Base-by-base conservation (phyloP, 2,329 filamentous ascomycete genomes). In the Phialophora expanda region DNA sequence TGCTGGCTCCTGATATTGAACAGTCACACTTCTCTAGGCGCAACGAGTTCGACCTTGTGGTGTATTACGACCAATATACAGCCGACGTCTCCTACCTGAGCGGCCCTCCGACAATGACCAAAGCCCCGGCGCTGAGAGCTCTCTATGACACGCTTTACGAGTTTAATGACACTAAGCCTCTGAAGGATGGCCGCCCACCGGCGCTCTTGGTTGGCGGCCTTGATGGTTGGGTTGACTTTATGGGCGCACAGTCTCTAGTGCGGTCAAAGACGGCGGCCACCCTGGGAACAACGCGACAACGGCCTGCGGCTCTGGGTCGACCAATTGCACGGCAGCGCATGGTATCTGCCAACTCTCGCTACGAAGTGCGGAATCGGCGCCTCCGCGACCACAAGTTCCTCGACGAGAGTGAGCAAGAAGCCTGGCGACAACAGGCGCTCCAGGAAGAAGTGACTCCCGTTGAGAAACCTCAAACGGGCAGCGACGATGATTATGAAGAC, bases 11-110 rank as follows among this genome's bases (percentile, higher is more conserved):
- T 2, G 79, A 82, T 55, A 72, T 75, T 56, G 95, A 99, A 76
- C 88, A 90, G 71, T 79, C 83, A 1, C 82, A 92, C 34, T 97
- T 96, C 73, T 87, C 87, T 63, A 85, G 89, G 61, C 81, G 87
- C 14, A 85, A 93, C 69, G 84, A 90, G 63, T 97, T 90, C 72
- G 93, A 98, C 71, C 79, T 97, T 50, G 86, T 99, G 11, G 91
- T 99, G 0, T 95, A 96, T 73, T 96, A 98, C 76, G 93, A 99
- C 76, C 86, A 94, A 70, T 78, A 76, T 14, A 88, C 86, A 68
- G 84, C 75, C 83, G 91, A 74, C 65, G 85, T 77, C 70, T 81
- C 69, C 72, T 96, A 84, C 72, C 78, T 85, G 64, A 71, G 78
- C 77, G 74, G 84, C 77, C 76, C 80, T 73, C 74, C 78, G 26